Evolutionary conservation across 768 basidiomycete species (phyloP), one percentile per base, ranked within the genome.

Genomic region (Leccinum aurantiacum): DNA sequence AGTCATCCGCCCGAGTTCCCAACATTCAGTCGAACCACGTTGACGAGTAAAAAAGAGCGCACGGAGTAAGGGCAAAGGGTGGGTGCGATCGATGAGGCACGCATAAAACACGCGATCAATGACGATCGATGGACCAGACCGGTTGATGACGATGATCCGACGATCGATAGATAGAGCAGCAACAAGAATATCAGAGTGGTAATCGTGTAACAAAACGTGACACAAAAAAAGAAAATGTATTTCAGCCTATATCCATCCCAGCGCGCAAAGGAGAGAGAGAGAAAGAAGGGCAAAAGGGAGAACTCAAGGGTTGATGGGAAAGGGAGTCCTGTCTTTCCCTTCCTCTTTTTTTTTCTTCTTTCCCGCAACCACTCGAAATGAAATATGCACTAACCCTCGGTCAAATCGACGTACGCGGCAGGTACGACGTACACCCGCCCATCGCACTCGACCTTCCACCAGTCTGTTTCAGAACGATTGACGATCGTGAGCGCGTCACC

Each of bases 361-460:
- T 14, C 33, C 29, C 44, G n/a, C 44, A 44, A 44, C n/a, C 44
- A 44, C 44, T 19, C 58, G 59, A 68, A 74, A 74, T 67, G 67
- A 78, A 67, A 44, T 44, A 19, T 74, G 66, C 29, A 29, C 27
- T 96, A 88, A 96, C 96, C 92, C 84, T 89, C 85, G 69, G 81
- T 80, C 67, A 87, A 74, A 75, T 96, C 91, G 72, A 99, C 73
- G 74, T 98, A 98, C 19, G 88, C 85, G 25, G 95, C 93, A 55
- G 97, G 97, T 4, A 95, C 94, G 69, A 95, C 87, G 77, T 90
- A 91, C 55, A 97, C 86, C 61, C 87, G 75, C 22, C 96, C 96
- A 52, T 83, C 86, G 68, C 84, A 83, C 77, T 98, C 95, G 41
- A 89, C 90, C 78, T 95, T 98, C 93, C 93, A 98, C 97, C 97